phyloP scores from a whole-genome alignment of 2,329 filamentous ascomycete species.

The Colletotrichum karsti region DNA sequence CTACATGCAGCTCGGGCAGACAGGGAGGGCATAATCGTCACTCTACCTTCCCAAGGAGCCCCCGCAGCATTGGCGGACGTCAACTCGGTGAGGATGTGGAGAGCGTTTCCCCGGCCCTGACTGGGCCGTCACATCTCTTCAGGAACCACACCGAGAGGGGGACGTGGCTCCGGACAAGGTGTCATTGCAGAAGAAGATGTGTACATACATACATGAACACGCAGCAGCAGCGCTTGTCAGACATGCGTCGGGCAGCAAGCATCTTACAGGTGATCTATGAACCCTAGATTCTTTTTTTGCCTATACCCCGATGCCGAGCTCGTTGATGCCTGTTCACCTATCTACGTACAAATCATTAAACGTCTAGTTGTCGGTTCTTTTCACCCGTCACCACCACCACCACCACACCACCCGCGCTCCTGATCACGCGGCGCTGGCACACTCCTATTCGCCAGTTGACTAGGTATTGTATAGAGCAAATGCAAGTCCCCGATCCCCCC shows the following conservation, averaged over 20 bases:
- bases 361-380: neutral
- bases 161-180: neutral
- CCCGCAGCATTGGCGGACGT: conserved; percentile 12
- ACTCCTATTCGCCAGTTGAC: neutral
- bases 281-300: neutral
- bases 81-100: conserved; percentile 27
- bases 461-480: neutral
- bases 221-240: conserved; percentile 4
- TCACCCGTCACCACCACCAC: neutral
- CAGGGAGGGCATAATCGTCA: neutral
- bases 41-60: neutral
- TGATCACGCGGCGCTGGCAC: conserved; percentile 3
- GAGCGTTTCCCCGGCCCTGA: neutral
- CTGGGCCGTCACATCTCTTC: conserved; percentile 22
- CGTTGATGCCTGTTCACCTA: neutral
- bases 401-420: neutral
- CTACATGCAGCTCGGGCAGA: neutral
- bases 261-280: conserved; percentile 13
- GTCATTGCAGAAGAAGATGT: neutral
- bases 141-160: conserved; percentile 7
- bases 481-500: neutral
- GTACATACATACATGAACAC: neutral
- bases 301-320: neutral
- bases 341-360: conserved; percentile 10
- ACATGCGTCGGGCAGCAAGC: conserved; percentile 23